phyloP scores from a whole-genome alignment of 352 stramenopile genomes.

The Halophytophthora batemanensis region DNA sequence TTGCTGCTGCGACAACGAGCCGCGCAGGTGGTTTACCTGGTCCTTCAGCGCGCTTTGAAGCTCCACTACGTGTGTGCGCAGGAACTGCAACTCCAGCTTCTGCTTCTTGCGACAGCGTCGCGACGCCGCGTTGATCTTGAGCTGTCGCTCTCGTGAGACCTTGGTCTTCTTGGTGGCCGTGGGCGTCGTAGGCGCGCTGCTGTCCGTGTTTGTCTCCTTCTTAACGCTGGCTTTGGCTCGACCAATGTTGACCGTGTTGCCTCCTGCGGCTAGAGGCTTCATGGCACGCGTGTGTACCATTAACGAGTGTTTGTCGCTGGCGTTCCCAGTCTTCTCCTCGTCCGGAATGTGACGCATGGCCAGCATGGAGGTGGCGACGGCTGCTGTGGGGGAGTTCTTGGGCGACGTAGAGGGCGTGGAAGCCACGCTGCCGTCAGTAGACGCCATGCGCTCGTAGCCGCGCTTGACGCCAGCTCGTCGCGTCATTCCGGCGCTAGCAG shows the following conservation, averaged over 20 bases:
- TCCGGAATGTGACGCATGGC: constrained; percentile 44
- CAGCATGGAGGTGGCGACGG: constrained; percentile 67
- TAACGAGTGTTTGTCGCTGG: constrained; percentile 18
- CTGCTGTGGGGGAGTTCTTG: constrained; percentile 41
- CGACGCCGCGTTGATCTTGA: constrained; percentile 86
- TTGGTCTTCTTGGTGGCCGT: constrained; percentile 66
- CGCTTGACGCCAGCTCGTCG: constrained; percentile 46
- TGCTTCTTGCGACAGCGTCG: constrained; percentile 83
- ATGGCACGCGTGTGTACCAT: constrained; percentile 14
- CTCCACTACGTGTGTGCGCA: constrained; percentile 78
- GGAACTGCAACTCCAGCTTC: constrained; percentile 85
- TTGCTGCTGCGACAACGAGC: constrained; percentile 36
- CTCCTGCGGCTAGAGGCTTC: constrained; percentile 2
- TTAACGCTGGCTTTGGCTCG: constrained; percentile 17
- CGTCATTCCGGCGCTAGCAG: background rate
- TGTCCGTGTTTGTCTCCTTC: constrained; percentile 22
- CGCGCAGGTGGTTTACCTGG: constrained; percentile 49
- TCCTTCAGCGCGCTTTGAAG: constrained; percentile 70
- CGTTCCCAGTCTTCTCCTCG: background rate
- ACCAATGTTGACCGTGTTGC: constrained; percentile 36
- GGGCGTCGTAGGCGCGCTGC: constrained; percentile 8
- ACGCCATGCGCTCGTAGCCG: constrained; percentile 30
- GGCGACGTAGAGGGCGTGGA: constrained; percentile 9
- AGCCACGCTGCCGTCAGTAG: constrained; percentile 3
- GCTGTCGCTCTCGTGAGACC: constrained; percentile 78